Evolutionary conservation across 441 rosid genomes (phyloP).

Genomic region (Gossypium lobatum): DNA sequence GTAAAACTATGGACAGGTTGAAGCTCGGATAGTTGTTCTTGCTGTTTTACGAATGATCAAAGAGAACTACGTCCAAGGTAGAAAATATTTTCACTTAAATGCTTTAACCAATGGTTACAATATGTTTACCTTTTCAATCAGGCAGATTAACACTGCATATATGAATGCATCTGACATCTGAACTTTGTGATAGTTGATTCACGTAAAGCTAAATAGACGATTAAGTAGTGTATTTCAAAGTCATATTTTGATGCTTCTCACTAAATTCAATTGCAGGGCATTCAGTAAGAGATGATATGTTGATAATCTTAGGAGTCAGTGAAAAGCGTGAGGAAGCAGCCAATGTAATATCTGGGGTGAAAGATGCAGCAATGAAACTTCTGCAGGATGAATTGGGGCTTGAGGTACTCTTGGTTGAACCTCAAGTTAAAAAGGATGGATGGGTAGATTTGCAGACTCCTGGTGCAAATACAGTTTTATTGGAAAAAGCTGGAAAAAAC

Average conservation of each 20-base stretch:
- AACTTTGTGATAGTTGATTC: not conserved
- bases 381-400: constrained; percentile 66
- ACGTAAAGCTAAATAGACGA: not conserved
- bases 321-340: constrained; percentile 25
- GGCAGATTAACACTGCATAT: not conserved
- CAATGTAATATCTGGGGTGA: constrained; percentile 33
- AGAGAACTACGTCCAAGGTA: constrained; percentile 68
- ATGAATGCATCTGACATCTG: not conserved
- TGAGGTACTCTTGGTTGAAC: constrained; percentile 40
- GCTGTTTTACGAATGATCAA: constrained; percentile 85
- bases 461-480: constrained; percentile 23
- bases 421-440: constrained; percentile 12
- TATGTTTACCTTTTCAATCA: not conserved
- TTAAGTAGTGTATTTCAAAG: not conserved
- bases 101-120: not conserved
- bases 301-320: constrained; percentile 55
- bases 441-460: constrained; percentile 9
- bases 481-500: constrained; percentile 26
- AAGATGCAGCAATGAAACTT: constrained; percentile 49
- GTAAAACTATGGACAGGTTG: constrained; percentile 51
- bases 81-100: constrained; percentile 2
- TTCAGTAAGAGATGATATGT: constrained; percentile 59
- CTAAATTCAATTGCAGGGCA: constrained; percentile 45
- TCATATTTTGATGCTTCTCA: not conserved
- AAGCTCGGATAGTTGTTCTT: constrained; percentile 84